phyloP scores from a whole-genome alignment of 169 alveolate species.

The Plasmodium gaboni region DNA sequence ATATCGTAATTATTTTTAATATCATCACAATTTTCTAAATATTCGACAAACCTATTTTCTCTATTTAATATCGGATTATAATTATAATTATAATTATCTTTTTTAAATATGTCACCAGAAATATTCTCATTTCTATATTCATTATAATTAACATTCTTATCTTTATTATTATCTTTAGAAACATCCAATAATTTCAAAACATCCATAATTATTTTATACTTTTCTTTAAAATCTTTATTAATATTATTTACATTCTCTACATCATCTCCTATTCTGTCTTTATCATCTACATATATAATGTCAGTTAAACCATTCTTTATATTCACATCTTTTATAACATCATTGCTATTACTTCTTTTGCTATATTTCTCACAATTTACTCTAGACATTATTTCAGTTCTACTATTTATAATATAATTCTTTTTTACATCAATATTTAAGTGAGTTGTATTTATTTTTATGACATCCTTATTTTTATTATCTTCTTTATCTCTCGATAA shows the following conservation, averaged over 20 bases:
- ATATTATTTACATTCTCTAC: neutral
- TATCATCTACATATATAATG: neutral
- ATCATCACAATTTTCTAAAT: constrained; percentile 52
- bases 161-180: neutral
- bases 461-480: too few species aligned
- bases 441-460: too few species aligned
- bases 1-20: constrained; percentile 42
- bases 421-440: too few species aligned
- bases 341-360: too few species aligned
- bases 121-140: neutral
- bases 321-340: too few species aligned
- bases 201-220: neutral
- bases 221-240: neutral
- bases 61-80: neutral
- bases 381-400: too few species aligned
- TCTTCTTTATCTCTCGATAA: too few species aligned
- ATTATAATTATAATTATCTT: neutral
- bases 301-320: too few species aligned
- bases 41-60: constrained; percentile 20
- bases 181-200: neutral
- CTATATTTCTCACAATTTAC: too few species aligned
- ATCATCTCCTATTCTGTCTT: neutral
- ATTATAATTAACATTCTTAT: neutral
- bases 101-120: neutral
- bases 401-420: too few species aligned